These are phyloP conservation scores for Akanthomyces lecanii DNA, from an alignment of 2,329 filamentous ascomycete genomes.

Conservation along the genomic window DNA sequence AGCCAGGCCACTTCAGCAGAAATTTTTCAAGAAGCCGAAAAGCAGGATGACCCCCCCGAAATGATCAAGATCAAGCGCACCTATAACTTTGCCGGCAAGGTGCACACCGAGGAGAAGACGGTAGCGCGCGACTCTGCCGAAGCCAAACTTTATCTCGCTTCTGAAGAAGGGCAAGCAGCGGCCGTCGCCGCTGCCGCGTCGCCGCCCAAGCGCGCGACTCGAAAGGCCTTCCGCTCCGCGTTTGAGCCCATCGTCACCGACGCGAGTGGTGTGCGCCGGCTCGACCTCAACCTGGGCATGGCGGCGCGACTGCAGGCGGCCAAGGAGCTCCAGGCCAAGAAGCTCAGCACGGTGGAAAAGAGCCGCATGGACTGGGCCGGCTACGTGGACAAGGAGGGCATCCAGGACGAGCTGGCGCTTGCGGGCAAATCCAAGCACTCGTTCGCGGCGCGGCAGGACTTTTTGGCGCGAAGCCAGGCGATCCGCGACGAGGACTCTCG, in stretches of 20 bases:
- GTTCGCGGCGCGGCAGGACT: constrained; percentile 59
- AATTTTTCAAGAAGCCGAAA: constrained; percentile 6
- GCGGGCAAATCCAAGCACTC: constrained; percentile 62
- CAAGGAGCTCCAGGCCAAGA: constrained; percentile 52
- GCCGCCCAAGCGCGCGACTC: constrained; percentile 42
- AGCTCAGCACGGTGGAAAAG: constrained; percentile 68
- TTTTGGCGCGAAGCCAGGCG: constrained; percentile 60
- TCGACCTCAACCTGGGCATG: constrained; percentile 57
- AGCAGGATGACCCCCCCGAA: constrained; percentile 26
- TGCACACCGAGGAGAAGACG: constrained; percentile 67
- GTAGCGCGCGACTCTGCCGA: constrained; percentile 63
- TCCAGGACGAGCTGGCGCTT: constrained; percentile 63
- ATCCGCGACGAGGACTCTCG: constrained; percentile 58
- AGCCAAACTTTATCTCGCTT: constrained; percentile 59
- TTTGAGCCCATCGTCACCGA: constrained; percentile 56
- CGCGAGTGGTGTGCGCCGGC: constrained; percentile 35
- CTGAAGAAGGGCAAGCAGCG: constrained; percentile 34
- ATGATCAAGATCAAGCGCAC: constrained; percentile 64
- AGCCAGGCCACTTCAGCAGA: constrained; percentile 4
- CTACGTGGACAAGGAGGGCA: constrained; percentile 66
- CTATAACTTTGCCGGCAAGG: constrained; percentile 70
- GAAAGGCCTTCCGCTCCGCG: constrained; percentile 55
- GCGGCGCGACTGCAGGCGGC: constrained; percentile 44
- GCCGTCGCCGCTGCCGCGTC: constrained; percentile 23
- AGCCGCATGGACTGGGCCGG: constrained; percentile 70